Conservation (phyloP, 2,329 filamentous ascomycete genomes). For the Exophiala oligosperma region DNA sequence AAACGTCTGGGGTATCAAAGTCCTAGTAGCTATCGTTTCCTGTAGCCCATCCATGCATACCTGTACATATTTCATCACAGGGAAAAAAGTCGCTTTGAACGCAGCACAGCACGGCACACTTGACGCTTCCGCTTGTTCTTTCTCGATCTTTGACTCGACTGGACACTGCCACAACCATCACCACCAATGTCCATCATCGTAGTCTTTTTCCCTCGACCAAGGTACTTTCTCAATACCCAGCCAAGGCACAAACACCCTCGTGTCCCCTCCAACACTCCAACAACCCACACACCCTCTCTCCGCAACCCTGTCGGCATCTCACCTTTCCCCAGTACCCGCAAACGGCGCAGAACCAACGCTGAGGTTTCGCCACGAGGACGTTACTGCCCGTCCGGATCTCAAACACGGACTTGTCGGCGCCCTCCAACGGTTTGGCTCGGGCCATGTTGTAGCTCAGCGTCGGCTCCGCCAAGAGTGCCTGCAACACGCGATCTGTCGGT, state of each 20-base stretch:
- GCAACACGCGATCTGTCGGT: constrained; percentile 48
- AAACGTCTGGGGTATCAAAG: background rate
- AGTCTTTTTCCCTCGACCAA: no score
- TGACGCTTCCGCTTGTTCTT: no score
- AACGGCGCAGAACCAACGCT: constrained; percentile 47
- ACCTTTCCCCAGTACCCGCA: constrained; percentile 54
- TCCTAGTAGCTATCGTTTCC: background rate
- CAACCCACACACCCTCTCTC: constrained; percentile 47
- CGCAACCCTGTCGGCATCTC: constrained; percentile 46
- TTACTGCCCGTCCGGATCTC: constrained; percentile 19
- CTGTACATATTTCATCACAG: no score
- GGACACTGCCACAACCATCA: no score
- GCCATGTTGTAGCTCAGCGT: constrained; percentile 49
- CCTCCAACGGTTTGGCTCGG: constrained; percentile 37
- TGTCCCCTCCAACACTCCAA: constrained; percentile 48
- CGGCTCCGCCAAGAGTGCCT: constrained; percentile 46
- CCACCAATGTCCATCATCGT: no score
- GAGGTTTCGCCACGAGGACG: constrained; percentile 33
- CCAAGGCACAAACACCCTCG: constrained; percentile 36
- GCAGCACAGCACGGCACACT: no score
- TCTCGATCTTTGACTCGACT: no score
- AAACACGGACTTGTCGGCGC: background rate
- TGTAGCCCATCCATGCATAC: no score
- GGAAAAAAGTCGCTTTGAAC: no score
- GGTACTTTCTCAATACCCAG: constrained; percentile 10